Evolutionary conservation across 2,329 filamentous ascomycete species (phyloP), one percentile per base, ranked within the genome.

Genomic region (Pseudocercospora musae): DNA sequence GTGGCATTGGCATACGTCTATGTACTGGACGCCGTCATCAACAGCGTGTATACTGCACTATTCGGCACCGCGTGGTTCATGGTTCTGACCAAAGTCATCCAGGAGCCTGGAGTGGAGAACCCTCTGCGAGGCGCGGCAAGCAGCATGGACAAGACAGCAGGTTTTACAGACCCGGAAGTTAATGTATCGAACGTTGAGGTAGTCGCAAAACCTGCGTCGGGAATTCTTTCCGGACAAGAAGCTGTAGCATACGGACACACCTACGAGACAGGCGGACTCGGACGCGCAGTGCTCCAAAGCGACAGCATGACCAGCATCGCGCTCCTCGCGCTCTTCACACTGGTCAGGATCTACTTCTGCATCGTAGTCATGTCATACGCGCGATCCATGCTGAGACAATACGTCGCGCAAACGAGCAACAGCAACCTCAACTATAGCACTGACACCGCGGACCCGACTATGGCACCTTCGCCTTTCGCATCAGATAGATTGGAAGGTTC

Each of bases 61-160:
- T 97, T 97, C 73, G 91, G 89, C 44, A 80, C 92, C 59, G 87
- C 88, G 55, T 97, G 93, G 93, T 96, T 96, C 78, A 81, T 94
- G 63, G 84, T 89, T n/a, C 81, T 91, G 52, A 86, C 82, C 37
- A 80, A 84, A 63, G 80, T 85, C 71, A 79, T 84, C 57, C 78
- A 82, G 59, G 76, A 78, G 60, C 56, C 64, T 6, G 66, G 63
- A 25, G 62, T 66, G 48, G 66, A 66, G 10, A 68, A 65, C 25
- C 65, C 63, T 15, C 53, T 68, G 11, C 71, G 61, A 4, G 69
- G 67, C 10, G 85, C 86, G 18, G 79, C 80, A 25, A 79, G 77
- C 68, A 86, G 77, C 54, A 87, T 90, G 65, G 83, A 82, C 21
- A 81, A 87, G 57, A 86, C 84, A 1, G 82, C 87, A 13, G 87